These are phyloP conservation scores for Rhododendron molle DNA, from an alignment of 148 eudicot species.

Conservation along the genomic window DNA sequence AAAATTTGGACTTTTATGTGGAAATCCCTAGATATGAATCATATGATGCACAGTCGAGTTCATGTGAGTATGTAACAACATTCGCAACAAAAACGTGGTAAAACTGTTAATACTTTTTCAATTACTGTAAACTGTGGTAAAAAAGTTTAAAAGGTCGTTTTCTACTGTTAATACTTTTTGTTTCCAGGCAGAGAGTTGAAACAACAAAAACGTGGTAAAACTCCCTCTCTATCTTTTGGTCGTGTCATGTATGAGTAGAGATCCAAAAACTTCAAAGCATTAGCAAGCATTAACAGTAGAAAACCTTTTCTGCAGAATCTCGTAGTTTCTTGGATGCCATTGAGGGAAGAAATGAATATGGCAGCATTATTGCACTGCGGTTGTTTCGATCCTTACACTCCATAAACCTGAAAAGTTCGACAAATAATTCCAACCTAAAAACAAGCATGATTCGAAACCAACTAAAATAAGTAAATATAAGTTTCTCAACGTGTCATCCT, in stretches of 20 bases:
- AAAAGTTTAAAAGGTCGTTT: too few species aligned
- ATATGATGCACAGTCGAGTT: not conserved
- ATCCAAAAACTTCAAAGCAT: not conserved
- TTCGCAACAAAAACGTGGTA: not conserved
- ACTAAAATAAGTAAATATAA: not conserved
- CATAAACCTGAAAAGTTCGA: slow-evolving; percentile 64
- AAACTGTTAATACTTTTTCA: too few species aligned
- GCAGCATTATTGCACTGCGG: slow-evolving; percentile 60
- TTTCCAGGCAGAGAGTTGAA: not conserved
- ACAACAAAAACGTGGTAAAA: not conserved
- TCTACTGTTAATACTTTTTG: not conserved
- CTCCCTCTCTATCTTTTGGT: not conserved
- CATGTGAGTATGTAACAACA: not conserved
- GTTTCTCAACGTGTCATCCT: not conserved
- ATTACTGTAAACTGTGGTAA: too few species aligned
- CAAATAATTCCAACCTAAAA: slow-evolving; percentile 23
- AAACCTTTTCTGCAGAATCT: slow-evolving; percentile 78
- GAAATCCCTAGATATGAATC: not conserved
- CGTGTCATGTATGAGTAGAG: not conserved
- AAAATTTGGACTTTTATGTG: not conserved
- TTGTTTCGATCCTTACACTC: slow-evolving; percentile 95
- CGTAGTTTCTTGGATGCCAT: slow-evolving; percentile 87
- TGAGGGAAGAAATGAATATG: slow-evolving; percentile 86
- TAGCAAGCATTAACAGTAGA: not conserved
- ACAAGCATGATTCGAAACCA: not conserved